A percentile compares a stretch with the other conserved stretches of the same genome.
Conservation (phyloP, 805 yeast species). For the Kregervanrija pseudodelftensis region DNA sequence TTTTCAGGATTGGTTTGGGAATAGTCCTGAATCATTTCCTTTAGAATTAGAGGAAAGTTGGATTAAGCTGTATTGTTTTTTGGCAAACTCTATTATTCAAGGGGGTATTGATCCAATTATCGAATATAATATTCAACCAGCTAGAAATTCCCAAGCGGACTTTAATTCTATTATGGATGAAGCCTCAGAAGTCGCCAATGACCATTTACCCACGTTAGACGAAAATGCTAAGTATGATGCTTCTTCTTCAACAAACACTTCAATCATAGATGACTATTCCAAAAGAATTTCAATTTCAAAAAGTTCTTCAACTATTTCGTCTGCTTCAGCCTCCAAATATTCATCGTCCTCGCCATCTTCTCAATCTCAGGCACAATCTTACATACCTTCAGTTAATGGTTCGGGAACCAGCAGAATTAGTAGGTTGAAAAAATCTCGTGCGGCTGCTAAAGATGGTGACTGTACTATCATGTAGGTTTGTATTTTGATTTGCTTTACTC, state of each 20-base stretch:
- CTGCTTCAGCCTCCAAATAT: neutral
- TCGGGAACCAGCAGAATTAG: conserved; percentile 5
- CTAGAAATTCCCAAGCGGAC: neutral
- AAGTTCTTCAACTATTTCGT: neutral
- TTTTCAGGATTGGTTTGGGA: conserved; percentile 52
- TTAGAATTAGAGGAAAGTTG: conserved; percentile 60
- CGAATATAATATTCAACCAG: conserved; percentile 15
- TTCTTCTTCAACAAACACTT: neutral
- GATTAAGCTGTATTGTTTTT: conserved; percentile 61
- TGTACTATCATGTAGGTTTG: conserved; percentile 29
- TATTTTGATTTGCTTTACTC: no score
- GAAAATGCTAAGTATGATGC: neutral
- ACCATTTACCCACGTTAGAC: neutral
- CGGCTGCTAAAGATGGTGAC: conserved; percentile 17
- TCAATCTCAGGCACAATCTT: neutral
- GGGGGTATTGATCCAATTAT: conserved; percentile 48
- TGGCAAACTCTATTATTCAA: conserved; percentile 61
- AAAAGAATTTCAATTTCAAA: neutral
- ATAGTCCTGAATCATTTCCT: conserved; percentile 35
- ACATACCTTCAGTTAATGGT: conserved; percentile 2
- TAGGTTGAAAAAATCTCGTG: conserved; percentile 10
- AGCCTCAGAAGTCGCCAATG: neutral
- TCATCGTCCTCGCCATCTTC: neutral
- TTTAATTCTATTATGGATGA: no score
- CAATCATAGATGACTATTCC: neutral